A percentile compares a stretch with the other conserved stretches of the same genome.
phyloP scores from a whole-genome alignment of 345 rosid genomes.

The Laguncularia racemosa region DNA sequence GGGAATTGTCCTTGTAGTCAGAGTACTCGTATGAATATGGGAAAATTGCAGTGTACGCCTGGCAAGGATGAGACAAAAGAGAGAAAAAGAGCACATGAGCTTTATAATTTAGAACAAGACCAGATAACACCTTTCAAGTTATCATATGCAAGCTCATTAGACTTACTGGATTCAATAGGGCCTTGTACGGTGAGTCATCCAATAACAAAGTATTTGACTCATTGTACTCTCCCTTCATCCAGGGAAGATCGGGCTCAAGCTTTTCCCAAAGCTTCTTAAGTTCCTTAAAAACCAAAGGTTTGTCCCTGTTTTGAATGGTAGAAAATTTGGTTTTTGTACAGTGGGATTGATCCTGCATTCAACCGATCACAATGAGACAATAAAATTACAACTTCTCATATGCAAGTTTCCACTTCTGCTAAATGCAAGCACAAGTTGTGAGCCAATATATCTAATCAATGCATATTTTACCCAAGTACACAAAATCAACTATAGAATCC shows the following conservation, averaged over 20 bases:
- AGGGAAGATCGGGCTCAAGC: constrained; percentile 33
- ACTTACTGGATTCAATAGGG: constrained; percentile 76
- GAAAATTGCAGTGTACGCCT: constrained; percentile 75
- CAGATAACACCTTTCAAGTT: not conserved
- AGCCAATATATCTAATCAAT: no score
- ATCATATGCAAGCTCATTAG: not conserved
- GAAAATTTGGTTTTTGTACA: constrained; percentile 48
- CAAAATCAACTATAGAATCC: no score
- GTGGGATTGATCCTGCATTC: constrained; percentile 41
- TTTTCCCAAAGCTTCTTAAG: constrained; percentile 59
- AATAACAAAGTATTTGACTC: constrained; percentile 70
- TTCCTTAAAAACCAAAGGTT: constrained; percentile 74
- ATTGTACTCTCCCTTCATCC: constrained; percentile 52
- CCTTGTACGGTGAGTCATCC: constrained; percentile 89
- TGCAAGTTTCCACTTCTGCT: no score
- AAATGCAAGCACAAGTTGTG: no score
- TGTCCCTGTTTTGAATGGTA: constrained; percentile 44
- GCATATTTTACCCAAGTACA: no score
- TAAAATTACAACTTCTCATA: no score
- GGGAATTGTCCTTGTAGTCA: constrained; percentile 37
- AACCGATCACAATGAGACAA: not conserved
- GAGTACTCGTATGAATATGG: constrained; percentile 48
- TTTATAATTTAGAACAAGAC: not conserved
- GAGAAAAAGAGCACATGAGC: not conserved
- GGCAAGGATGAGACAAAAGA: constrained; percentile 11